A percentile compares a stretch with the other conserved stretches of the same genome.
phyloP scores from a whole-genome alignment of 208 protist genomes.

The Acanthamoeba culbertsoni region DNA sequence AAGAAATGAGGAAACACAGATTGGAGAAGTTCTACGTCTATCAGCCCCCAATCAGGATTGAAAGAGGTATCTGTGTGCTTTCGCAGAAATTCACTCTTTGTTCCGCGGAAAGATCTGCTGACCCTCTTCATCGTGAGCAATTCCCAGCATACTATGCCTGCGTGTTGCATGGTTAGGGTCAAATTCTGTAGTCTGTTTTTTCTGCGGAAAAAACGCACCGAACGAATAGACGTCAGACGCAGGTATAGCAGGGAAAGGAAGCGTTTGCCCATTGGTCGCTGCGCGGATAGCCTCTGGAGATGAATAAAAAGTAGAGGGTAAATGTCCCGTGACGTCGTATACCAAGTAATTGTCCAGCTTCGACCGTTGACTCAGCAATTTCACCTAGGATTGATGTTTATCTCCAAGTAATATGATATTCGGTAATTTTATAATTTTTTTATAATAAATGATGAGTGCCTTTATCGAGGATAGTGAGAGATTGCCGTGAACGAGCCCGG shows the following conservation, averaged over 20 bases:
- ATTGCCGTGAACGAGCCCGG: neutral
- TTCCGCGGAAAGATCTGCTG: neutral
- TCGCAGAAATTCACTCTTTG: neutral
- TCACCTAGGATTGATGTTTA: neutral
- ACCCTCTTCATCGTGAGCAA: neutral
- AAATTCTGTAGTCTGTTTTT: neutral
- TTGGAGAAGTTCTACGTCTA: neutral
- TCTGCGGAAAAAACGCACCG: neutral
- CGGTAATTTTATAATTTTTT: too few species aligned
- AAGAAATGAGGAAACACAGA: neutral
- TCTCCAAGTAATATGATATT: neutral
- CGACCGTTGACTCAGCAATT: neutral
- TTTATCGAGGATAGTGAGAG: neutral
- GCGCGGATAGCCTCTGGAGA: neutral
- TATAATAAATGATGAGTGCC: neutral
- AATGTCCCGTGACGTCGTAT: neutral
- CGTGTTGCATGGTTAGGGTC: neutral
- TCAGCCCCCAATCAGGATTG: neutral
- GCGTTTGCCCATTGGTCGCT: neutral
- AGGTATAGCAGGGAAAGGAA: neutral
- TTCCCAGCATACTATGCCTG: neutral
- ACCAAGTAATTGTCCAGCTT: constrained; percentile 1
- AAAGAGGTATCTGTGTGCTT: neutral
- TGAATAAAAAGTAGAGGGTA: neutral
- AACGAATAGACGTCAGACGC: neutral